Percentiles rank a stretch among this genome's conserved stretches.
Evolutionary conservation across 73 alveolate species (phyloP).

Genomic region (Uronychia binucleata): DNA sequence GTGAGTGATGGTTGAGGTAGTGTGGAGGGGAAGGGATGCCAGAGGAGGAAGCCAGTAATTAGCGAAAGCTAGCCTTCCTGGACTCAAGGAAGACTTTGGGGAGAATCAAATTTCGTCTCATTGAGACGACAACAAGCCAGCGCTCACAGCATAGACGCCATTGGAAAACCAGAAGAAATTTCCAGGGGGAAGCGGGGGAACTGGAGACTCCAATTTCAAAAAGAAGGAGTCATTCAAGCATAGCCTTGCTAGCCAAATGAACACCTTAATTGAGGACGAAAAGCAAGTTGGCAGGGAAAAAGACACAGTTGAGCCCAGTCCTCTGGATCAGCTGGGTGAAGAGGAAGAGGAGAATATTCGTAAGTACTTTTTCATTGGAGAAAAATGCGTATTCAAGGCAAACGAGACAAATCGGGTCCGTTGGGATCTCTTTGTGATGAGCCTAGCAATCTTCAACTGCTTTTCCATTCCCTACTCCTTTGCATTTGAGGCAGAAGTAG

Average conservation of each 20-base stretch:
- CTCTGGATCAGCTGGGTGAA: not conserved
- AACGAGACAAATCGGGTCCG: slow-evolving; percentile 4
- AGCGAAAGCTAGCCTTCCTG: too few species aligned
- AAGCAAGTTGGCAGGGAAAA: not conserved
- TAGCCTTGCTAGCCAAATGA: not conserved
- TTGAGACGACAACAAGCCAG: too few species aligned
- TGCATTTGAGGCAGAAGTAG: slow-evolving; percentile 4
- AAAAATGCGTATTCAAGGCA: slow-evolving; percentile 8
- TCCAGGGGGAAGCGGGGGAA: not conserved
- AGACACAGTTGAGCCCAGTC: not conserved
- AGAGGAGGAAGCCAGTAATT: too few species aligned
- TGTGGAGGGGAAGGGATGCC: too few species aligned
- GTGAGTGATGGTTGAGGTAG: too few species aligned
- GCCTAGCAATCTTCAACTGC: slow-evolving; percentile 13
- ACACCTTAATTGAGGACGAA: not conserved
- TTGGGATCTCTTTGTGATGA: slow-evolving; percentile 42
- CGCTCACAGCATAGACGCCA: too few species aligned
- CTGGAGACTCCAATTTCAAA: not conserved
- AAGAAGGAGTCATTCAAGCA: not conserved
- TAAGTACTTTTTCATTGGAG: not conserved
- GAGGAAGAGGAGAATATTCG: not conserved
- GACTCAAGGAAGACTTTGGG: too few species aligned
- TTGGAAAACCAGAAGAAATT: not conserved
- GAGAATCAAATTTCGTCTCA: too few species aligned
- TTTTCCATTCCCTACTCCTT: slow-evolving; percentile 28